These are phyloP conservation scores for Boletus patriciae DNA, from an alignment of 768 basidiomycete genomes.

Conservation along the genomic window DNA sequence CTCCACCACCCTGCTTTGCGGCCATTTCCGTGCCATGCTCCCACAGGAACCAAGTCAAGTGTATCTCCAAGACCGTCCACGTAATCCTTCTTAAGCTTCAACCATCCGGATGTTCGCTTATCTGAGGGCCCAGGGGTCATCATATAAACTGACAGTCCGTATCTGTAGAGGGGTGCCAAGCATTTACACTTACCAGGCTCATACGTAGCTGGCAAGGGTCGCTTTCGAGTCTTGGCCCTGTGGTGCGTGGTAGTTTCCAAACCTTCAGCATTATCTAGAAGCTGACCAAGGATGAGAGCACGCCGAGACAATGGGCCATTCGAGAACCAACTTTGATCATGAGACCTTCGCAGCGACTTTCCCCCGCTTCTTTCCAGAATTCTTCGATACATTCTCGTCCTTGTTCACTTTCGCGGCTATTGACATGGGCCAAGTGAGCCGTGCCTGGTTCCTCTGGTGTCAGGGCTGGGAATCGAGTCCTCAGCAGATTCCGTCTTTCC, in stretches of 20 bases:
- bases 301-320: not conserved
- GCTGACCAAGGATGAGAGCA: slow-evolving; percentile 37
- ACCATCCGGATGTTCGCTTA: slow-evolving; percentile 82
- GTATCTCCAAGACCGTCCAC: slow-evolving; percentile 76
- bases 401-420: slow-evolving; percentile 63
- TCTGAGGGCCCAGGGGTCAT: slow-evolving; percentile 40
- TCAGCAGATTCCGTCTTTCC: slow-evolving; percentile 63
- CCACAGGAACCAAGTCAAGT: slow-evolving; percentile 69
- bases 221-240: slow-evolving; percentile 48
- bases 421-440: slow-evolving; percentile 74
- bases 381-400: slow-evolving; percentile 63
- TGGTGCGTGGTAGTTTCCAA: slow-evolving; percentile 36
- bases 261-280: slow-evolving; percentile 59
- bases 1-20: slow-evolving; percentile 92
- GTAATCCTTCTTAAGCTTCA: slow-evolving; percentile 94
- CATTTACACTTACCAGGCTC: slow-evolving; percentile 54
- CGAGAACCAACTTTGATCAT: slow-evolving; percentile 75
- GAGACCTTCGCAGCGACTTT: slow-evolving; percentile 84
- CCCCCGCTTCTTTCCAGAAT: slow-evolving; percentile 76
- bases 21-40: slow-evolving; percentile 89
- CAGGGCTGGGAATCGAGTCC: slow-evolving; percentile 57
- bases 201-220: slow-evolving; percentile 80
- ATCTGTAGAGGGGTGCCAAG: not conserved
- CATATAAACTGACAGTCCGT: not conserved
- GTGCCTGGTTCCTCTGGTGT: slow-evolving; percentile 41